Evolutionary conservation across 768 basidiomycete genomes (phyloP), one percentile per base, ranked within the genome.

Genomic region (Russula earlei): DNA sequence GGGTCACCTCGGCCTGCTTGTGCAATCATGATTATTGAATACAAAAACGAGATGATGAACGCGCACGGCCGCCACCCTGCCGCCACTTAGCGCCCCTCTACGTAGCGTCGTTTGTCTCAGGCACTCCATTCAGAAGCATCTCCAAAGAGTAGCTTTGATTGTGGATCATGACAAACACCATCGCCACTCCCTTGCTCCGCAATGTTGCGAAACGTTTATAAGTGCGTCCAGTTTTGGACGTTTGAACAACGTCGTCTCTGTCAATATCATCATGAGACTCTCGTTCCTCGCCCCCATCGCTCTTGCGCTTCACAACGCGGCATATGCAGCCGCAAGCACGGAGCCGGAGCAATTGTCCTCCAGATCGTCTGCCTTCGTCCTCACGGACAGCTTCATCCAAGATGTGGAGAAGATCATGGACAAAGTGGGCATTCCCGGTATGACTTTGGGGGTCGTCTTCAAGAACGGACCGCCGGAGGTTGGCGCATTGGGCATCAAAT

Each of bases 401-500:
- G 3, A 3, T 11, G 53, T 61, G 20, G 42, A 58, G 33, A 7
- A 36, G 1, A 6, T 45, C 17, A 8, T 54, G 5, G 46, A 54
- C 6, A 17, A 20, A 20, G 19, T 50, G 14, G 2, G 24, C 4
- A 46, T 58, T 10, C 60, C 49, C 0, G 56, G 60, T 12, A 38
- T 61, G 42, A 45, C 52, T 2, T 5, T 61, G n/a, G 60, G 46
- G 5, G n/a, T 61, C n/a, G 48, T 58, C 24, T 45, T 31, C 41
- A 24, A 37, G 41, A 50, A 20, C 8, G 44, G 40, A 3, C 17
- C 17, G 10, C 19, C 49, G 0, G 60, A 61, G 25, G 17, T 54
- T 11, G 56, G 56, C 1, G 52, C 51, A 29, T 61, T 56, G 60
- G 60, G 56, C 6, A 54, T 36, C 31, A 57, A 42, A n/a, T 50